phyloP scores from a whole-genome alignment of 2,329 filamentous ascomycete genomes.

The Stagonosporopsis tanaceti region DNA sequence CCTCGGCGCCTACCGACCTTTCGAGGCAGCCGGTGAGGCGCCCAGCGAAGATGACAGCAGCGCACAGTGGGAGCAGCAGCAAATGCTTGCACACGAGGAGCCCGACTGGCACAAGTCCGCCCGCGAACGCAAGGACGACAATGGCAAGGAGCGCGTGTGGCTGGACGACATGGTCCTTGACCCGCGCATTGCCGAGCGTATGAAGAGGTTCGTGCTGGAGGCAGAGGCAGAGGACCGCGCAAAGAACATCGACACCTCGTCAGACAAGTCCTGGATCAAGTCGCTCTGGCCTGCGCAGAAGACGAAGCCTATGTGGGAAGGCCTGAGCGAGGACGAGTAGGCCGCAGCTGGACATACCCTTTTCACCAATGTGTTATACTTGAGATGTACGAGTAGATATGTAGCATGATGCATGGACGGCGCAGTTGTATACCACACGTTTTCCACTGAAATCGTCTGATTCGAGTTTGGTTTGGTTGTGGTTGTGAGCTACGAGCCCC shows the following conservation, averaged over 20 bases:
- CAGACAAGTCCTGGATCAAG: constrained; percentile 39
- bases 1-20: constrained; percentile 65
- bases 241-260: constrained; percentile 29
- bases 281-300: constrained; percentile 44
- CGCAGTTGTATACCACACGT: constrained; percentile 24
- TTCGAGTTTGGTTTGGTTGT: not conserved
- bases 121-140: constrained; percentile 62
- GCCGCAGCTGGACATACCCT: constrained; percentile 28
- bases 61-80: constrained; percentile 67
- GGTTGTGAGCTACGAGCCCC: not conserved
- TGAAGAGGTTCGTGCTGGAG: constrained; percentile 78
- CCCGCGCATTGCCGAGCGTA: constrained; percentile 75
- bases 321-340: constrained; percentile 39
- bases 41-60: constrained; percentile 44
- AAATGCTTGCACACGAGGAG: constrained; percentile 74
- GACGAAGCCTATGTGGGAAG: constrained; percentile 45
- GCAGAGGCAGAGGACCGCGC: constrained; percentile 75
- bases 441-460: not conserved
- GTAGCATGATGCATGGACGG: constrained; percentile 34
- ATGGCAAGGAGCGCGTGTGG: constrained; percentile 71
- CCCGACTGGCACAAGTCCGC: constrained; percentile 84
- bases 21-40: constrained; percentile 37
- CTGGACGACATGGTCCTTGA: constrained; percentile 78
- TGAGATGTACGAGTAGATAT: constrained; percentile 39
- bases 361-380: constrained; percentile 33